Conservation (phyloP, 306 rosid genomes). For the Cucurbita moschata region DNA sequence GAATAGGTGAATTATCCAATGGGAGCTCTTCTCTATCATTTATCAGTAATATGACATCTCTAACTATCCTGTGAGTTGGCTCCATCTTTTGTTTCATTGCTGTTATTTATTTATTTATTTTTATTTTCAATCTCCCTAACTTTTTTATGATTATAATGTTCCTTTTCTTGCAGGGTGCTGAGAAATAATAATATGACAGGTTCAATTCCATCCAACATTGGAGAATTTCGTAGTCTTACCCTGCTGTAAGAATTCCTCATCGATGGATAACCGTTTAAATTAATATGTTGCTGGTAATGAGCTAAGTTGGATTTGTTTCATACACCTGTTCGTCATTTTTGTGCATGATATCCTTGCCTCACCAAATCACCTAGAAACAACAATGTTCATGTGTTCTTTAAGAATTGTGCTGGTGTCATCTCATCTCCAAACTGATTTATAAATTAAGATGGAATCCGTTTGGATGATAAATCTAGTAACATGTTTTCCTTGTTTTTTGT, state of each 20-base stretch:
- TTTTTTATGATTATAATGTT: background rate
- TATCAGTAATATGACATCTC: conserved; percentile 48
- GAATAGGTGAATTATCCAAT: conserved; percentile 46
- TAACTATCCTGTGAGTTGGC: conserved; percentile 37
- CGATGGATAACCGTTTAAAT: background rate
- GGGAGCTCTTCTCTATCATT: conserved; percentile 59
- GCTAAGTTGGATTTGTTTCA: background rate
- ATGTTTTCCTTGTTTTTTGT: background rate
- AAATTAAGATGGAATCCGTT: background rate
- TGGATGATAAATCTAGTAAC: background rate
- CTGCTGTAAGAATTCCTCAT: conserved; percentile 35
- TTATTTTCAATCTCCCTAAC: conserved; percentile 1
- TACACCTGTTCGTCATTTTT: background rate
- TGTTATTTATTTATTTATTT: background rate
- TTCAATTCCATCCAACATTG: conserved; percentile 50
- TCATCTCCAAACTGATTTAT: background rate
- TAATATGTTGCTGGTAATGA: background rate
- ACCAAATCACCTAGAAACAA: background rate
- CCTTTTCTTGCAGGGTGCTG: conserved; percentile 42
- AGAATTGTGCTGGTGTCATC: background rate
- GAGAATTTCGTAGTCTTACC: conserved; percentile 30
- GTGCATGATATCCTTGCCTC: background rate
- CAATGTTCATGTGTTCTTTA: background rate
- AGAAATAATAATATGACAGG: conserved; percentile 55
- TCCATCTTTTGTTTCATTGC: background rate